These are phyloP conservation scores for Kalmusia sp. DNA, from an alignment of 2,329 filamentous ascomycete genomes.

Conservation along the genomic window DNA sequence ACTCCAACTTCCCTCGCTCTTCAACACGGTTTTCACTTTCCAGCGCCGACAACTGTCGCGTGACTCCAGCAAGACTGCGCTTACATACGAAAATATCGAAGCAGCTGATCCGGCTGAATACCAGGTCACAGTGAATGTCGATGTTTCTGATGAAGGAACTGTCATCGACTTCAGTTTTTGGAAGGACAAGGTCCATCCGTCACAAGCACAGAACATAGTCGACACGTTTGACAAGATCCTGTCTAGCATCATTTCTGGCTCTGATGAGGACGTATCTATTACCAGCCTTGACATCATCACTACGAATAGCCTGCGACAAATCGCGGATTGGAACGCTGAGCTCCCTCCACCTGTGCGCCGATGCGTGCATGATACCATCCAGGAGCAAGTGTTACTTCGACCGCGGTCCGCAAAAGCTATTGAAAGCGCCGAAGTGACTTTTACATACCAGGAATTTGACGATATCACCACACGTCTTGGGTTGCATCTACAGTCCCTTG, in stretches of 20 bases:
- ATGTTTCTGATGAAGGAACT: slow-evolving; percentile 36
- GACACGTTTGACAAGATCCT: slow-evolving; percentile 40
- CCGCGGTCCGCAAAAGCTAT: slow-evolving; percentile 38
- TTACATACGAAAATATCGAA: slow-evolving; percentile 42
- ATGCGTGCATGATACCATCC: slow-evolving; percentile 38
- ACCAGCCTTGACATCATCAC: slow-evolving; percentile 34
- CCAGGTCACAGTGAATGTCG: slow-evolving; percentile 42
- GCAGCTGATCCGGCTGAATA: slow-evolving; percentile 47
- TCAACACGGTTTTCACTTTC: slow-evolving; percentile 48
- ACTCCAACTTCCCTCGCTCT: slow-evolving; percentile 40
- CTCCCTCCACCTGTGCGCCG: slow-evolving; percentile 32
- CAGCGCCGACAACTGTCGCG: slow-evolving; percentile 35
- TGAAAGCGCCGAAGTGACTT: slow-evolving; percentile 38
- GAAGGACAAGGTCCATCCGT: slow-evolving; percentile 33
- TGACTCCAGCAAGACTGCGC: slow-evolving; percentile 32
- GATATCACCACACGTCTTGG: slow-evolving; percentile 36
- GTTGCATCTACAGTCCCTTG: slow-evolving; percentile 31
- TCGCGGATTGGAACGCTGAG: slow-evolving; percentile 37
- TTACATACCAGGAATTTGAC: slow-evolving; percentile 44
- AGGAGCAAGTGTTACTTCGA: slow-evolving; percentile 36
- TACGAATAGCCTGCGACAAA: slow-evolving; percentile 26
- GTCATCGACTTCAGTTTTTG: slow-evolving; percentile 43
- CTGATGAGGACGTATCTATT: slow-evolving; percentile 26
- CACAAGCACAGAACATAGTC: slow-evolving; percentile 38
- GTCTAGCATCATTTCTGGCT: slow-evolving; percentile 21